Evolutionary conservation across 2,329 filamentous ascomycete species (phyloP), one percentile per base, ranked within the genome.

Genomic region (Venturia nashicola): DNA sequence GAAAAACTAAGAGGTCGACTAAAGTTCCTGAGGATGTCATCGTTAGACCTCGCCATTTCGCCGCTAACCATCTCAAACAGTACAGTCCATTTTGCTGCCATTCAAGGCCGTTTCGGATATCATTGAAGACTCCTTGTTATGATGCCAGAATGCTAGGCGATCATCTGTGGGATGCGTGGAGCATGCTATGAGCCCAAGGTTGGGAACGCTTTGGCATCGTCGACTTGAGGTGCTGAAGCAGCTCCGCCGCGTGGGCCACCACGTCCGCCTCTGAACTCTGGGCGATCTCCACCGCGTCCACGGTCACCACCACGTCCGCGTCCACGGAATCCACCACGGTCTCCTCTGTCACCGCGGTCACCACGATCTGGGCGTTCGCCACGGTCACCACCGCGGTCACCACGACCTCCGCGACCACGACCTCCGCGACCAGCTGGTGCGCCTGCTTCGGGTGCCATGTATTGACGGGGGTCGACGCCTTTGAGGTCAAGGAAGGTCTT

Each of bases 401-500:
- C 75, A 71, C 82, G 80, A 70, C 86, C 82, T 67, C 74, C 65
- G 40, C 67, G 63, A 51, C 67, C 67, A 61, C 73, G 70, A 8
- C 70, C 69, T 57, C 68, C 67, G 51, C 68, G 66, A 46, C 71
- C 70, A 51, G 66, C 68, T 64, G 68, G 66, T 64, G 65, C 67
- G 65, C 69, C 70, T 44, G 68, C 68, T 64, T 73, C 71, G 64
- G 83, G 82, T 80, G 93, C 89, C 71, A 90, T 82, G 76, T 83
- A 91, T 74, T 70, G 70, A 66, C 73, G 73, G 66, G 75, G 71
- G 62, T 72, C 89, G 85, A 80, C 74, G 67, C 91, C 86, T 77
- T 96, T 92, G 69, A 97, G 90, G 73, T 96, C 91, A 72, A 97
- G 76, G 75, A 89, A 78, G 77, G 90, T 85, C 88, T 97, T 97